Evolutionary conservation across 2,329 filamentous ascomycete genomes (phyloP).

Genomic region (Pestalotiopsis sp.): DNA sequence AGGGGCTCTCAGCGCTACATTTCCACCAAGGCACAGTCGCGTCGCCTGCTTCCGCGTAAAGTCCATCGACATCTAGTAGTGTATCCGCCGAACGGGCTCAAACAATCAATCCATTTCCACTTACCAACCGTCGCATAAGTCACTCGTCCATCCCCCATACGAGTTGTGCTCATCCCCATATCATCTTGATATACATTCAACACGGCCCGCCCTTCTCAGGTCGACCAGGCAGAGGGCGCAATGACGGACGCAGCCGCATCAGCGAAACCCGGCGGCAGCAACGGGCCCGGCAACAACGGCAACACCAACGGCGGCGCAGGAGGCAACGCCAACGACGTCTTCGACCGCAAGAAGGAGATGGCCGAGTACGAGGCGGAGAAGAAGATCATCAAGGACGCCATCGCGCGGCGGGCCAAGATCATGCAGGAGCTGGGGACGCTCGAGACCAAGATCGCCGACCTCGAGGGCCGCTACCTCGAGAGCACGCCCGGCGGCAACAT

Average conservation of each 20-base stretch:
- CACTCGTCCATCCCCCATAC: too few relatives aligned
- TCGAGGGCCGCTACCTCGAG: conserved; percentile 87
- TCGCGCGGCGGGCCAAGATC: conserved; percentile 42
- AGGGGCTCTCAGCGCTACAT: neutral
- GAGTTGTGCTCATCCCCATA: neutral
- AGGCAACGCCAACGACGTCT: neutral
- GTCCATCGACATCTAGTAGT: neutral
- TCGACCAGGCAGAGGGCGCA: conserved; percentile 3
- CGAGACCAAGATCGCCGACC: conserved; percentile 81
- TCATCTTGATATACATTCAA: neutral
- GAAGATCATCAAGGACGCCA: conserved; percentile 45
- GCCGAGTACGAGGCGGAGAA: conserved; percentile 52
- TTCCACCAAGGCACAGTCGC: neutral
- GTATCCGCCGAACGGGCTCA: neutral
- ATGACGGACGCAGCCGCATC: conserved; percentile 51
- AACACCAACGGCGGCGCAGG: neutral
- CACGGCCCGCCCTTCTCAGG: neutral
- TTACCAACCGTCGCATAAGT: too few relatives aligned
- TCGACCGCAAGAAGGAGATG: conserved; percentile 16
- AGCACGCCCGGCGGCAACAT: conserved; percentile 90
- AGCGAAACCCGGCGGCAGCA: conserved; percentile 14
- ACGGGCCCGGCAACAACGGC: conserved; percentile 21
- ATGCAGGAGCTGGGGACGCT: conserved; percentile 44
- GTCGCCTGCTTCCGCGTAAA: neutral
- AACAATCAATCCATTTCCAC: neutral